These are phyloP conservation scores for Sisymbrium altissimum DNA, from an alignment of 345 rosid genomes.

Conservation along the genomic window DNA sequence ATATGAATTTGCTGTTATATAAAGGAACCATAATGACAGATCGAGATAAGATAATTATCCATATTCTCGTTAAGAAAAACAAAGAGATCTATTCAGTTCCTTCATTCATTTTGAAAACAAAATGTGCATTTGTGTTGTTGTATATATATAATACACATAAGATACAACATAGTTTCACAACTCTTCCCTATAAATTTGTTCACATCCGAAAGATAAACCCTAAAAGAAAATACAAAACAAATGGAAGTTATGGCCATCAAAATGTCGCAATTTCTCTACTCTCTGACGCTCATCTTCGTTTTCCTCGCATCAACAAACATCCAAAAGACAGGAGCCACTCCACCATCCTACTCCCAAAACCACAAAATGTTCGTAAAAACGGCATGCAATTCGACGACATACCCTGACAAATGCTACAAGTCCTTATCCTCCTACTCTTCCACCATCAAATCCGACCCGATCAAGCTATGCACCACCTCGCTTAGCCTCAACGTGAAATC, in stretches of 20 bases:
- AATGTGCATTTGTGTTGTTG: background rate
- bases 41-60: background rate
- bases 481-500: constrained; percentile 43
- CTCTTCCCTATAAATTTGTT: background rate
- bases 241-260: constrained; percentile 3
- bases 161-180: constrained; percentile 9
- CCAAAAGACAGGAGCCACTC: constrained; percentile 20
- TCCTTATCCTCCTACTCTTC: constrained; percentile 50
- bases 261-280: constrained; percentile 14
- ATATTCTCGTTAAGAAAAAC: background rate
- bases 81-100: background rate
- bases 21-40: background rate
- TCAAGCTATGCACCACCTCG: constrained; percentile 53
- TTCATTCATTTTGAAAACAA: background rate
- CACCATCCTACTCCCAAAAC: constrained; percentile 25
- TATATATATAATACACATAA: constrained; percentile 4
- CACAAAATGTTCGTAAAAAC: constrained; percentile 49
- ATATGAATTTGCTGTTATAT: background rate
- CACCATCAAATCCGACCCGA: constrained; percentile 44
- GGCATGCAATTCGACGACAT: constrained; percentile 53
- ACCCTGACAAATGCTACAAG: constrained; percentile 53
- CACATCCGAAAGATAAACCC: background rate
- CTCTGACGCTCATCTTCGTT: constrained; percentile 23
- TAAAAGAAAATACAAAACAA: background rate
- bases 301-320: constrained; percentile 1